Conservation (phyloP, 2,329 filamentous ascomycete species). For the Exophiala dermatitidis region DNA sequence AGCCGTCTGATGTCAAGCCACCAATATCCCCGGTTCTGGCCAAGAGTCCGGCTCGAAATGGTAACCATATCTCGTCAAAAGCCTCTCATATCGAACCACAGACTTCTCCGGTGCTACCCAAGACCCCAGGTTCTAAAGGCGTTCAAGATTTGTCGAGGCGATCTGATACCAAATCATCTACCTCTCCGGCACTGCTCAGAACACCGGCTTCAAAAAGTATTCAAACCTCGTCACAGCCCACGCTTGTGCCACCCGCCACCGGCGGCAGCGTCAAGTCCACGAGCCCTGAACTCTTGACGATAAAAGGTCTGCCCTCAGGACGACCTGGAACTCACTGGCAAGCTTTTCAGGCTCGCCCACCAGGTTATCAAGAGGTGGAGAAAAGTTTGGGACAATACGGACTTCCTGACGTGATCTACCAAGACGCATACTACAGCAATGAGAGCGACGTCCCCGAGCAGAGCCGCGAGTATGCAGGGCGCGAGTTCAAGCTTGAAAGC, state of each 20-base stretch:
- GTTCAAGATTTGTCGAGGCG: too few relatives aligned
- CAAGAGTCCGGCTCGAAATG: not conserved
- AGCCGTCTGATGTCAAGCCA: conserved; percentile 20
- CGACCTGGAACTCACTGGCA: not conserved
- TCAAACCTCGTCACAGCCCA: conserved; percentile 7
- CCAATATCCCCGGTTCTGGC: not conserved
- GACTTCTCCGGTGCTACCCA: too few relatives aligned
- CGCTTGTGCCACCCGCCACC: conserved; percentile 2
- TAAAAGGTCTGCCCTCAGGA: conserved; percentile 1
- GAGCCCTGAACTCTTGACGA: not conserved
- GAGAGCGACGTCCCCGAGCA: conserved; percentile 75
- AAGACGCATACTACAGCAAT: conserved; percentile 76
- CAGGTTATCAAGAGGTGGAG: conserved; percentile 37
- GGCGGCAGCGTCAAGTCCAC: conserved; percentile 1
- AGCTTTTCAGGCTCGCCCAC: conserved; percentile 27
- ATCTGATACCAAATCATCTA: too few relatives aligned
- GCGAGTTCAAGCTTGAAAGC: conserved; percentile 71
- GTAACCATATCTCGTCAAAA: too few relatives aligned
- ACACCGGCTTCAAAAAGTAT: not conserved
- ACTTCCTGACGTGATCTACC: conserved; percentile 66
- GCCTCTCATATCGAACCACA: too few relatives aligned
- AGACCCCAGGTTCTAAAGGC: too few relatives aligned
- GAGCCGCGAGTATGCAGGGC: conserved; percentile 75
- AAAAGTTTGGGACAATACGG: conserved; percentile 50
- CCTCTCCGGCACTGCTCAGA: too few relatives aligned